These are phyloP conservation scores for Dothiorella sarmentorum DNA, from an alignment of 2,329 filamentous ascomycete species.

Conservation along the genomic window DNA sequence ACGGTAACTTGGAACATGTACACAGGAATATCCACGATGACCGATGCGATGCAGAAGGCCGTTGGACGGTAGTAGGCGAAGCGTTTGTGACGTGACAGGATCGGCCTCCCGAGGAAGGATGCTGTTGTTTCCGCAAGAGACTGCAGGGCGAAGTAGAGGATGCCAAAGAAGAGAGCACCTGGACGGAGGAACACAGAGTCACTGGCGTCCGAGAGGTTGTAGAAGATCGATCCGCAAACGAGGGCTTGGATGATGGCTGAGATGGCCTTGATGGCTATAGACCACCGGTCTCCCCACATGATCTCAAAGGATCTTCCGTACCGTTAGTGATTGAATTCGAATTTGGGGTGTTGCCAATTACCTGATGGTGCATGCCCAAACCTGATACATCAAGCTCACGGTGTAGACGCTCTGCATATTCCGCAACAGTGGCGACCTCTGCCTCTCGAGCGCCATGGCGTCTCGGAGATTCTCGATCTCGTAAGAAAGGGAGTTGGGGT, in stretches of 20 bases:
- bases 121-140: constrained; percentile 48
- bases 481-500: too few relatives aligned
- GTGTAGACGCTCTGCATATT: constrained; percentile 31
- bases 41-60: constrained; percentile 77
- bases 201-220: constrained; percentile 48
- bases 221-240: constrained; percentile 62
- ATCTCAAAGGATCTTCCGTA: too few relatives aligned
- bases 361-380: too few relatives aligned
- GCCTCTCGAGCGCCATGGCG: too few relatives aligned
- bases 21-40: constrained; percentile 81
- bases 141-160: constrained; percentile 58
- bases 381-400: too few relatives aligned
- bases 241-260: constrained; percentile 56
- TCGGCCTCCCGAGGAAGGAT: constrained; percentile 78
- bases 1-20: constrained; percentile 67
- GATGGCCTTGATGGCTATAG: constrained; percentile 35
- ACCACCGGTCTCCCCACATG: constrained; percentile 32
- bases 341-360: too few relatives aligned
- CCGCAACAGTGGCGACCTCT: too few relatives aligned
- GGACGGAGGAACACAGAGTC: constrained; percentile 54
- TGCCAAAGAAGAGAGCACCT: constrained; percentile 58
- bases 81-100: constrained; percentile 81
- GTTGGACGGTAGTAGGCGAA: constrained; percentile 88
- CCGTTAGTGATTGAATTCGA: too few relatives aligned
- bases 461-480: too few relatives aligned